These are phyloP conservation scores for Marasmius oreades DNA, from an alignment of 1,284 basidiomycete species.

Conservation along the genomic window DNA sequence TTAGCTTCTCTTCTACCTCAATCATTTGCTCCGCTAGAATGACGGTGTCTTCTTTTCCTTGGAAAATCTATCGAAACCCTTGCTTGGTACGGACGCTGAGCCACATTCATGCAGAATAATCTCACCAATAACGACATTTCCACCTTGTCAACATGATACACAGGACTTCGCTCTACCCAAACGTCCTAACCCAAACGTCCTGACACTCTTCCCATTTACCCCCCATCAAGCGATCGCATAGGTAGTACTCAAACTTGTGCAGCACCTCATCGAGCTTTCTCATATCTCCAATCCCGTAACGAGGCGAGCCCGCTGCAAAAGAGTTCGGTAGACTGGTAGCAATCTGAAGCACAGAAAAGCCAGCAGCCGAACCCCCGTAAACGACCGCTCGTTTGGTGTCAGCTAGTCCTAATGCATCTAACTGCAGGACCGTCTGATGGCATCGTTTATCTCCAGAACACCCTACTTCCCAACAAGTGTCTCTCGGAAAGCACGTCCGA, in stretches of 20 bases:
- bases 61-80: slow-evolving; percentile 32
- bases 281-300: slow-evolving; percentile 46
- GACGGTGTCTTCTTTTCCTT: slow-evolving; percentile 41
- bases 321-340: slow-evolving; percentile 27
- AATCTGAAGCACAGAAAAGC: slow-evolving; percentile 45
- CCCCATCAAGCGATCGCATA: slow-evolving; percentile 43
- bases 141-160: slow-evolving; percentile 45
- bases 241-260: slow-evolving; percentile 52
- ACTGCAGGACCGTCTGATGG: slow-evolving; percentile 1
- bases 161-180: slow-evolving; percentile 43
- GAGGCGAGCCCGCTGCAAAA: slow-evolving; percentile 39
- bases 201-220: slow-evolving; percentile 39
- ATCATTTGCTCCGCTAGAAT: slow-evolving; percentile 46
- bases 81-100: background rate
- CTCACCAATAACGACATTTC: slow-evolving; percentile 44
- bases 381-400: slow-evolving; percentile 25
- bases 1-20: slow-evolving; percentile 34
- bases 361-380: slow-evolving; percentile 48
- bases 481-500: slow-evolving; percentile 4
- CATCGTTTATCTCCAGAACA: slow-evolving; percentile 1
- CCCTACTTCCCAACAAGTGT: slow-evolving; percentile 5
- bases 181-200: no score
- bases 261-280: slow-evolving; percentile 38
- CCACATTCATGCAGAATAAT: no score
- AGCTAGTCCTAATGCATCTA: slow-evolving; percentile 1